These are phyloP conservation scores for Novymonas esmeraldas DNA, from an alignment of 208 protist genomes.

Conservation along the genomic window DNA sequence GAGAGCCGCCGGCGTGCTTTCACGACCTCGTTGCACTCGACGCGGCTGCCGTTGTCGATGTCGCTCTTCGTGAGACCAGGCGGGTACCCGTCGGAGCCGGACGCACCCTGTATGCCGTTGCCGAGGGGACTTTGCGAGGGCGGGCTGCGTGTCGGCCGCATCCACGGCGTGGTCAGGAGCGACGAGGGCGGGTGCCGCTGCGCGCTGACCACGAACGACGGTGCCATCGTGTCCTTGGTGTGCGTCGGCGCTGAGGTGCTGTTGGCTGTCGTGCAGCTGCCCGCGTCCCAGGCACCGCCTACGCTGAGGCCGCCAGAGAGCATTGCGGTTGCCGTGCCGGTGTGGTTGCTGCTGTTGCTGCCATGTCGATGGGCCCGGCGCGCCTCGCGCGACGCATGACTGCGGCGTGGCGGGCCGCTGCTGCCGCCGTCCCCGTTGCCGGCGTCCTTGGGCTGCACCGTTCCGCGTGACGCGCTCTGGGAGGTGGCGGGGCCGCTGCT, in stretches of 20 bases:
- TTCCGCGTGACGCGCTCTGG: slow-evolving; percentile 13
- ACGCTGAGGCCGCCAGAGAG: neutral
- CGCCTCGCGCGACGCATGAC: neutral
- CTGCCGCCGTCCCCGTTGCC: neutral
- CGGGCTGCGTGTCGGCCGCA: neutral
- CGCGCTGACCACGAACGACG: neutral
- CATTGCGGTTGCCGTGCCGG: neutral
- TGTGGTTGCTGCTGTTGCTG: neutral
- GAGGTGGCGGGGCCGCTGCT: slow-evolving; percentile 6
- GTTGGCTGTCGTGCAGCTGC: slow-evolving; percentile 6
- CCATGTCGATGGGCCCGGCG: neutral
- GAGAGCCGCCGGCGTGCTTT: neutral
- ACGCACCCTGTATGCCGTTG: neutral
- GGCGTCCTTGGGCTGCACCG: slow-evolving; percentile 1
- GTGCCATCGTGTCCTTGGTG: slow-evolving; percentile 1
- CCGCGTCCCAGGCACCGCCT: neutral
- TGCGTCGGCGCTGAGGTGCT: neutral
- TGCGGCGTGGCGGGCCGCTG: neutral
- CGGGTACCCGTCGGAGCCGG: neutral
- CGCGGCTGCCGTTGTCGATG: neutral
- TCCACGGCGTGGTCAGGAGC: neutral
- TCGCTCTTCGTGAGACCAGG: neutral
- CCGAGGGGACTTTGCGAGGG: neutral
- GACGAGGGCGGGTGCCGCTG: neutral
- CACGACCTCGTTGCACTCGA: neutral